phyloP scores from a whole-genome alignment of 495 filamentous ascomycete species.

The Aspergillus indologenus region DNA sequence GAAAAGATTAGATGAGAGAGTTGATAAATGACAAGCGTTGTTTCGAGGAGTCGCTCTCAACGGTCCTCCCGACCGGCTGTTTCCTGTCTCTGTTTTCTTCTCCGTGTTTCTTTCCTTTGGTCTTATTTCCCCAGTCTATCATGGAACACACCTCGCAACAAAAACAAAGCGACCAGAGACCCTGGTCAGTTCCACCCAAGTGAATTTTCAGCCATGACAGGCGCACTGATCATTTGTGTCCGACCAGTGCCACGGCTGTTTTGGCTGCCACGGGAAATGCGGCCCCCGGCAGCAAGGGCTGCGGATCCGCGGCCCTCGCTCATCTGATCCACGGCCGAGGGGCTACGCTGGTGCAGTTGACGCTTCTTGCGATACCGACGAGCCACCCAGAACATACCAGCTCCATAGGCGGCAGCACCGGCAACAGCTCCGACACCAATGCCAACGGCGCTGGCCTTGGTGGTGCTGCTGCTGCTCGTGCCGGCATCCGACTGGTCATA shows the following conservation, averaged over 20 bases:
- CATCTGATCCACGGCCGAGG: slow-evolving; percentile 53
- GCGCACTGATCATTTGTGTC: slow-evolving; percentile 73
- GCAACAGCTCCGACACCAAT: slow-evolving; percentile 75
- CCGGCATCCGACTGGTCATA: slow-evolving; percentile 40
- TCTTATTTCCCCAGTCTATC: slow-evolving; percentile 9
- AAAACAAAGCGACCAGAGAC: slow-evolving; percentile 22
- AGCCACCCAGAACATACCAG: slow-evolving; percentile 97
- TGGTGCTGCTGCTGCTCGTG: slow-evolving; percentile 47
- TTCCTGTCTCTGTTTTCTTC: slow-evolving; percentile 16
- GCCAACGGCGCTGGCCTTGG: slow-evolving; percentile 73
- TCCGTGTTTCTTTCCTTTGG: slow-evolving; percentile 21
- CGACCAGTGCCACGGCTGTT: slow-evolving; percentile 68
- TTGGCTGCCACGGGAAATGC: slow-evolving; percentile 39
- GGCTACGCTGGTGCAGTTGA: slow-evolving; percentile 73
- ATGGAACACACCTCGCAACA: slow-evolving; percentile 8
- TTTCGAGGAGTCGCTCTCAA: too few species aligned
- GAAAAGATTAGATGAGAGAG: slow-evolving; percentile 16
- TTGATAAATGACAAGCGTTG: slow-evolving; percentile 11
- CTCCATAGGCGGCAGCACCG: slow-evolving; percentile 88
- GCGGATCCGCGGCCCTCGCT: slow-evolving; percentile 41
- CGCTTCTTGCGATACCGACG: slow-evolving; percentile 88
- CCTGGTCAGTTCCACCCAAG: slow-evolving; percentile 99
- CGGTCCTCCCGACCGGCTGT: neutral
- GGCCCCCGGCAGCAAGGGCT: slow-evolving; percentile 42
- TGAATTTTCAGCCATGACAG: slow-evolving; percentile 95